phyloP scores from a whole-genome alignment of 495 filamentous ascomycete species.

The Lentithecium fluviatile region DNA sequence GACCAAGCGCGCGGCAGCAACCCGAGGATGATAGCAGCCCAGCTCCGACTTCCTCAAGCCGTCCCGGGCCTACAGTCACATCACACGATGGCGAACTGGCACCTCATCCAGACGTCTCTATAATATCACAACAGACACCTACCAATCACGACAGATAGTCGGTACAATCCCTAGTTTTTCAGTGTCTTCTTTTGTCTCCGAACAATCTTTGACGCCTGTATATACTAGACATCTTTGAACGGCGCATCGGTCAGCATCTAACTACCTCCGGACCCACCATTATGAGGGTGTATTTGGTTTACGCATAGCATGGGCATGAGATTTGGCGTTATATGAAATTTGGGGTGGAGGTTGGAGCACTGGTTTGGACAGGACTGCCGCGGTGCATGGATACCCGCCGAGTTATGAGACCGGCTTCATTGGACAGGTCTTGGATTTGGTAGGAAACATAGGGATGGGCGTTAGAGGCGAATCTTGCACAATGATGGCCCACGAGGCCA shows the following conservation, averaged over 20 bases:
- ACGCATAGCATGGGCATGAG: too few relatives aligned
- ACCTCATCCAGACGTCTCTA: neutral
- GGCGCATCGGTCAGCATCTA: neutral
- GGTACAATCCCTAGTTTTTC: neutral
- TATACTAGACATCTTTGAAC: neutral
- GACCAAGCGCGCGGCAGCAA: conserved; percentile 2
- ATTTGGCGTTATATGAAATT: too few relatives aligned
- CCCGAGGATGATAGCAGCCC: neutral
- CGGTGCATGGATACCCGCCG: too few relatives aligned
- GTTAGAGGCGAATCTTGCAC: too few relatives aligned
- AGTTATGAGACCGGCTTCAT: too few relatives aligned
- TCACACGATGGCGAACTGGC: neutral
- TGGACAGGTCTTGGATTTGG: too few relatives aligned
- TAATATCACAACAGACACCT: neutral
- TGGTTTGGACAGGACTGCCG: too few relatives aligned
- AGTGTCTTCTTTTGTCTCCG: neutral
- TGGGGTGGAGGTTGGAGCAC: too few relatives aligned
- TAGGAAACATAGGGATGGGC: too few relatives aligned
- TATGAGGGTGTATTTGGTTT: too few relatives aligned
- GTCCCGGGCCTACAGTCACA: neutral
- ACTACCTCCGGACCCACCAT: too few relatives aligned
- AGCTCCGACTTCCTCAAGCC: neutral
- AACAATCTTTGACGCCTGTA: neutral
- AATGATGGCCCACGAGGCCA: too few relatives aligned
- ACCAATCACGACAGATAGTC: conserved; percentile 29